phyloP scores from a whole-genome alignment of 306 rosid species.

The Pueraria montana region DNA sequence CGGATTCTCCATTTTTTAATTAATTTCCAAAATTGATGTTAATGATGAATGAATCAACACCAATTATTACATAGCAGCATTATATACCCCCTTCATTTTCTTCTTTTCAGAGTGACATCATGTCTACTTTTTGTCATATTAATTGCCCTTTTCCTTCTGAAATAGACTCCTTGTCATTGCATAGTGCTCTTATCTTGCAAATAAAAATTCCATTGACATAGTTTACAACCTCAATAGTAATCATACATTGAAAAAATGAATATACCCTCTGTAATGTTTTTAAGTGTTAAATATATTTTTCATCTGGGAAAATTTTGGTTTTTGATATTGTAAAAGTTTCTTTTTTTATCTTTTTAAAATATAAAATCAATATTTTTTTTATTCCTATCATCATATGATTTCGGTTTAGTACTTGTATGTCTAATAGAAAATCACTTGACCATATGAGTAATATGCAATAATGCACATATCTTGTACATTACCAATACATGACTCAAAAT shows the following conservation, averaged over 20 bases:
- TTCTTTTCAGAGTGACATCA: slow-evolving; percentile 46
- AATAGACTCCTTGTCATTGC: slow-evolving; percentile 25
- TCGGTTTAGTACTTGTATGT: too few species aligned
- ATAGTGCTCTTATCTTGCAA: background rate
- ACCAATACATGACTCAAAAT: too few species aligned
- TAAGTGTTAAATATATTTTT: background rate
- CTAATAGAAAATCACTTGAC: background rate
- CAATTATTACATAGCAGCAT: slow-evolving; percentile 38
- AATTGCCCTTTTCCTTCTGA: slow-evolving; percentile 23
- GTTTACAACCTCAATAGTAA: slow-evolving; percentile 12
- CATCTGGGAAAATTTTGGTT: too few species aligned
- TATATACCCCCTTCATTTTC: slow-evolving; percentile 21
- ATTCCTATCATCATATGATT: background rate
- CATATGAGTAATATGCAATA: too few species aligned
- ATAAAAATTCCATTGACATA: slow-evolving; percentile 35
- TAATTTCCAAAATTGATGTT: slow-evolving; percentile 20
- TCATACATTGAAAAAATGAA: background rate
- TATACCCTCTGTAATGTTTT: background rate
- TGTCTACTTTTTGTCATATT: slow-evolving; percentile 41
- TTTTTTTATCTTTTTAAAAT: too few species aligned
- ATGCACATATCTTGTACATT: too few species aligned
- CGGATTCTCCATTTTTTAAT: slow-evolving; percentile 18
- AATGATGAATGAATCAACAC: slow-evolving; percentile 43
- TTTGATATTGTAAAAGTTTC: too few species aligned
- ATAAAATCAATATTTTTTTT: too few species aligned